Base-by-base conservation (phyloP, 495 filamentous ascomycete genomes). In the Podospora australis region DNA sequence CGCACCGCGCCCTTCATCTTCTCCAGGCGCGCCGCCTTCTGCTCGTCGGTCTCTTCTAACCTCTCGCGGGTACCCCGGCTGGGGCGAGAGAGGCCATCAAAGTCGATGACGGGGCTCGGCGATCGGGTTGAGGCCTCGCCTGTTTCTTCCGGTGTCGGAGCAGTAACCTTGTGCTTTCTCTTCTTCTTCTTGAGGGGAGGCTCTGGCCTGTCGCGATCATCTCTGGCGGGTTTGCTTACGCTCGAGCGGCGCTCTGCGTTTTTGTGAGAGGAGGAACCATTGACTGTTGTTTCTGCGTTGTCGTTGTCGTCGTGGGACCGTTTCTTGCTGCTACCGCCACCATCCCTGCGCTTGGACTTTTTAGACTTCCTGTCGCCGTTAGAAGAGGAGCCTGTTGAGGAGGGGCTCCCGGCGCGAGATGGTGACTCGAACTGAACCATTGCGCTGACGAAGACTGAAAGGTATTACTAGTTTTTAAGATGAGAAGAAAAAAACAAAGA, bases 1-100 rank as follows among this genome's bases (percentile, higher is more conserved):
- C 81, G 73, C 14, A 98, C 81, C 40, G 92, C 94, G 48, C 85
- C 87, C 11, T 86, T 78, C 47, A 98, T 78, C 67, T 86, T 92
- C 46, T 81, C 69, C 29, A 95, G 64, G 25, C 88, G 75, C 53
- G 77, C 76, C 46, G 79, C 73, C 17, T 81, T 81, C 63, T 96
- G 77, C 54, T 86, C 82, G 0, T 81, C 78, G 16, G 78, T 83
- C 14, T 90, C 87, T 56, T 95, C 89, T 21, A 90, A 71, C 9
- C 90, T 77, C 57, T 83, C 80, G 41, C 86, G 79, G 0, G 90
- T 94, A 44, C 90, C 90, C 17, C 75, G 70, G 67, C 80, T 83
- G 17, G 84, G 84, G 62, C 83, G 80, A 53, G 81, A 85, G 26
- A 89, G 66, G 10, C 84, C 84, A 61, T 88, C 81, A 50, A 86